A percentile compares a stretch with the other conserved stretches of the same genome.
Evolutionary conservation across 1,284 basidiomycete species (phyloP).

Genomic region (Ceraceosorus bombacis): DNA sequence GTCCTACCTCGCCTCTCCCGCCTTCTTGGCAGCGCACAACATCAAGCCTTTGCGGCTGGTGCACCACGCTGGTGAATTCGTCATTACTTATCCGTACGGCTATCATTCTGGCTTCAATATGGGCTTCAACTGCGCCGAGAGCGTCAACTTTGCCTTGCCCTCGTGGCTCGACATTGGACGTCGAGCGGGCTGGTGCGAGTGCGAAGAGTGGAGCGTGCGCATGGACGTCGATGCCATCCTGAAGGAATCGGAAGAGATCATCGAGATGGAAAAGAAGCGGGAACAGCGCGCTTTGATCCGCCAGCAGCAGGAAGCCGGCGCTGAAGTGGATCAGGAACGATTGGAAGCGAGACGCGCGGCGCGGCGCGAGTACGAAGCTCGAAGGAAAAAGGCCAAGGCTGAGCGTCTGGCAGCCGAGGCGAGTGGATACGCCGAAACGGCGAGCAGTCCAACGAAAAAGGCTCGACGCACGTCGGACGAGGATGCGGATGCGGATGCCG

Average conservation of each 20-base stretch:
- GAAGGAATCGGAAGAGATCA: constrained; percentile 35
- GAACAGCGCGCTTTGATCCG: constrained; percentile 6
- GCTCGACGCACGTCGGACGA: not conserved
- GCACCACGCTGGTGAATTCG: constrained; percentile 85
- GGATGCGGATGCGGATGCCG: not conserved
- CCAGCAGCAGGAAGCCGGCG: constrained; percentile 55
- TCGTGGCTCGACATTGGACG: constrained; percentile 82
- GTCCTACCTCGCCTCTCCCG: constrained; percentile 86
- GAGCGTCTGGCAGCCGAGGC: constrained; percentile 17
- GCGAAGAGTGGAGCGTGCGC: constrained; percentile 41
- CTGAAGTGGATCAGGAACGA: constrained; percentile 11
- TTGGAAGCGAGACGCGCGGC: constrained; percentile 20
- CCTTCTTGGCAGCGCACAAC: constrained; percentile 67
- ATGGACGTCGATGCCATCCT: constrained; percentile 44
- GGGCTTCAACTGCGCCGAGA: constrained; percentile 95
- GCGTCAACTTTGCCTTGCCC: constrained; percentile 92
- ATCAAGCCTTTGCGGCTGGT: constrained; percentile 57
- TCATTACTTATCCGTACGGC: constrained; percentile 83
- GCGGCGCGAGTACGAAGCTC: constrained; percentile 14
- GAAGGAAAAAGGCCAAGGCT: constrained; percentile 23
- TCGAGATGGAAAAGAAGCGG: constrained; percentile 32
- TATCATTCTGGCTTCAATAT: constrained; percentile 97
- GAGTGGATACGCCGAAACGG: constrained; percentile 13
- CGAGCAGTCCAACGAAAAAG: not conserved
- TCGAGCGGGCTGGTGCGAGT: constrained; percentile 43